Conservation (phyloP, 345 rosid genomes). For the Iberis pinnata region DNA sequence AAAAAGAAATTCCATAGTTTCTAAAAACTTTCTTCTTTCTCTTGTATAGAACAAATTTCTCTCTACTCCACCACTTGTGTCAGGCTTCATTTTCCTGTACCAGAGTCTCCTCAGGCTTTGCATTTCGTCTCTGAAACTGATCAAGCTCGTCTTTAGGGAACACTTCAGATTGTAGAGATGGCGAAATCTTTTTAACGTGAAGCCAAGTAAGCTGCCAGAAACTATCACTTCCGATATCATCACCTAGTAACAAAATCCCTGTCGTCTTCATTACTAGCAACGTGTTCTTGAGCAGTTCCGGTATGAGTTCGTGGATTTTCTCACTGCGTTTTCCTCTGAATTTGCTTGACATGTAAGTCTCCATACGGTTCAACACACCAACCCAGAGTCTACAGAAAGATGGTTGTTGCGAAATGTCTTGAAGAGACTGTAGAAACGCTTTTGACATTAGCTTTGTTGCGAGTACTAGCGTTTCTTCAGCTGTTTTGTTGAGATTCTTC, state of each 20-base stretch:
- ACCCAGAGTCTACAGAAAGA: constrained; percentile 64
- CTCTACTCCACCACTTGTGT: constrained; percentile 17
- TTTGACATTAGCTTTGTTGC: constrained; percentile 55
- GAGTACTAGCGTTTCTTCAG: constrained; percentile 53
- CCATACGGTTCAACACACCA: constrained; percentile 54
- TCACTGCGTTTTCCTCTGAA: constrained; percentile 53
- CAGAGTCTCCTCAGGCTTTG: constrained; percentile 26
- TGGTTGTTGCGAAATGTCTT: constrained; percentile 50
- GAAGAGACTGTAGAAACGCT: constrained; percentile 50
- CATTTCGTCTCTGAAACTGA: constrained; percentile 41
- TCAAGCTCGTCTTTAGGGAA: constrained; percentile 47
- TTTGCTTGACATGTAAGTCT: constrained; percentile 49
- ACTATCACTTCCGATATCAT: constrained; percentile 56
- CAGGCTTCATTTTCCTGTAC: constrained; percentile 11
- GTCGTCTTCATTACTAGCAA: constrained; percentile 62
- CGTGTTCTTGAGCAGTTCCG: constrained; percentile 64
- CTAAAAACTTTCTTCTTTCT: constrained; percentile 9
- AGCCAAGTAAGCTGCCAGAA: constrained; percentile 73
- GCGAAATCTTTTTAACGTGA: constrained; percentile 51
- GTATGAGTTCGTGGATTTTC: constrained; percentile 49
- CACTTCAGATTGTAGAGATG: constrained; percentile 54
- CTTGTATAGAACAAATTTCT: constrained; percentile 22
- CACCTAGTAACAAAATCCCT: constrained; percentile 46
- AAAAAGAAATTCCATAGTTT: constrained; percentile 10
- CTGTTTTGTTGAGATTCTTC: constrained; percentile 42